Percentiles rank a stretch among this genome's conserved stretches.
These are phyloP conservation scores for Helotiales sp. DNA, from an alignment of 2,329 filamentous ascomycete genomes.

Conservation along the genomic window DNA sequence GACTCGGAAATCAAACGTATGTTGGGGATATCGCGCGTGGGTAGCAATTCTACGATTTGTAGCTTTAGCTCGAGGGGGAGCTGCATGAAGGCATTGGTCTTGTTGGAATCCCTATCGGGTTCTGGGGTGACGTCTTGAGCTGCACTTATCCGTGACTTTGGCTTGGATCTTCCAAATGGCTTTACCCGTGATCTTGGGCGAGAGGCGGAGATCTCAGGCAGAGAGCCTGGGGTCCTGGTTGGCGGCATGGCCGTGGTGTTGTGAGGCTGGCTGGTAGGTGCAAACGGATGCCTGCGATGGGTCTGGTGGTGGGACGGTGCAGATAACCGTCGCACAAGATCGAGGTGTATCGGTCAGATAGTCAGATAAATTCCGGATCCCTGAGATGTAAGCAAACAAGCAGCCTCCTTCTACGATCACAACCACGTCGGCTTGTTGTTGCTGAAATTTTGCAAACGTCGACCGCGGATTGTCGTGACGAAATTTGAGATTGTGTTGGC, in stretches of 20 bases:
- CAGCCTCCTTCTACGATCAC: too few relatives aligned
- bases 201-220: not conserved
- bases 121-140: not conserved
- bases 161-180: not conserved
- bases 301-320: not conserved
- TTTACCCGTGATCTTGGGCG: not conserved
- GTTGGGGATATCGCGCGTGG: constrained; percentile 10
- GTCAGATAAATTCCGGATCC: not conserved
- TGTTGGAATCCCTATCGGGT: not conserved
- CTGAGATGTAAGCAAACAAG: not conserved
- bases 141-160: not conserved
- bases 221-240: not conserved
- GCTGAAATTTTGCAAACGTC: not conserved
- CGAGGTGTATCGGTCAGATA: not conserved
- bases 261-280: not conserved
- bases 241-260: not conserved
- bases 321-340: not conserved
- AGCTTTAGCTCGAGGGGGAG: constrained; percentile 23
- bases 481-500: not conserved
- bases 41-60: constrained; percentile 14
- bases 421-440: too few relatives aligned
- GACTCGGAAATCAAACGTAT: constrained; percentile 16
- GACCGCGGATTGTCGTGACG: not conserved
- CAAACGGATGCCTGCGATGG: too few relatives aligned
- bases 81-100: not conserved